Base-by-base conservation (phyloP, 106 monocot species). In the Dioscorea dumetorum region DNA sequence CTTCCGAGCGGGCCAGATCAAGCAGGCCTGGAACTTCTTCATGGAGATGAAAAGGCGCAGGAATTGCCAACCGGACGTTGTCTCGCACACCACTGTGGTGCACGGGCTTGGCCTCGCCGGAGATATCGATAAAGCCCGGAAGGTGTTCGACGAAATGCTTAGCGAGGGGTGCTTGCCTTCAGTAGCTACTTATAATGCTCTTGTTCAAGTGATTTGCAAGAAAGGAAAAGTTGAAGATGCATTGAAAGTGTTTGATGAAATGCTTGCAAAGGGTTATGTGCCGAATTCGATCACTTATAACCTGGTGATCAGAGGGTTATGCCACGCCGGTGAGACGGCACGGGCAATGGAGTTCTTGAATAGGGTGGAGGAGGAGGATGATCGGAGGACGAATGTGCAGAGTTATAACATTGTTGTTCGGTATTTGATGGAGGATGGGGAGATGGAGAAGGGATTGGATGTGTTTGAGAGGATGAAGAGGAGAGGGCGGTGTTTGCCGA, bases 141-240 rank as follows among this genome's bases (percentile, higher is more conserved):
- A 84, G 58, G 60, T 91, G 86, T 92, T 91, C 28, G 88, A 84
- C 54, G 89, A 87, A 84, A 97, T 97, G 95, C 23, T 73, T 8
- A 13, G 22, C 3, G 49, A 80, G 35, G 91, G 91, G 3, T 81
- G 84, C 63, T 41, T 70, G 35, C 91, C 91, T 4, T 79, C 85
- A 1, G 84, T 88, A 5, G 69, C 84, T 0, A 87, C 95, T 2
- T 92, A 97, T 63, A 97, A 97, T 70, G 95, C 95, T 4, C 49
- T 97, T 57, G 87, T 87, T 21, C 88, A 92, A 73, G 91, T 91
- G 3, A 69, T 88, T 11, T 92, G 95, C 71, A 86, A 83, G 73
- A 92, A 86, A 78, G 91, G 77, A 22, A 60, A 58, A 15, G 72
- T 89, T 5, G 58, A 76, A 33, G 77, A 87, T 77, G 91, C 91